A percentile compares a stretch with the other conserved stretches of the same genome.
Evolutionary conservation across 768 basidiomycete species (phyloP).

Genomic region (Mycena belliarum): DNA sequence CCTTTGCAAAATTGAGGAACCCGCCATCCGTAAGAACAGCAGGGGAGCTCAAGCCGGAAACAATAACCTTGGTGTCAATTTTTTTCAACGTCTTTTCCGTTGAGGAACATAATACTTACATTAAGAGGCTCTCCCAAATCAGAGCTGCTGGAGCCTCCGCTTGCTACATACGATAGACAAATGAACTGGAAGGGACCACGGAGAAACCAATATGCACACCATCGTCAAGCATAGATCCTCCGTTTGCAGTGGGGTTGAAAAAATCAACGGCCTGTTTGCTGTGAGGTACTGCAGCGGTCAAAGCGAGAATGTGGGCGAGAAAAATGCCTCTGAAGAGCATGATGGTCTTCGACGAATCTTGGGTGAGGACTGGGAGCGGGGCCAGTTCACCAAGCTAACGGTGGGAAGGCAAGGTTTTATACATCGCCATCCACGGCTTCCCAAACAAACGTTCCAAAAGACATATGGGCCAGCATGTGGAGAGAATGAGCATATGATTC

Average conservation of each 20-base stretch:
- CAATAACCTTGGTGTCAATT: constrained; percentile 46
- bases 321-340: constrained; percentile 7
- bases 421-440: neutral
- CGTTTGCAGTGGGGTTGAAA: constrained; percentile 46
- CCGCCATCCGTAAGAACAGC: constrained; percentile 57
- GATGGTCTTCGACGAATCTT: constrained; percentile 6
- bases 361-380: neutral
- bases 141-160: neutral
- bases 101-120: constrained; percentile 43
- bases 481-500: constrained; percentile 3
- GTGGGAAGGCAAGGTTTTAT: neutral
- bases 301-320: constrained; percentile 4
- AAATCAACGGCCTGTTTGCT: constrained; percentile 31
- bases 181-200: neutral
- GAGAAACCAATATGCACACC: constrained; percentile 30
- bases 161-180: neutral
- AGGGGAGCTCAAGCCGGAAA: constrained; percentile 63
- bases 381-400: constrained; percentile 1
- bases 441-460: neutral
- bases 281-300: constrained; percentile 3
- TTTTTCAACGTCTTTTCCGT: constrained; percentile 29
- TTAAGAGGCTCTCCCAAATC: constrained; percentile 79
- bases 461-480: neutral
- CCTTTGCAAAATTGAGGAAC: constrained; percentile 57
- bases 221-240: constrained; percentile 69